Percentiles rank a stretch among this genome's conserved stretches.
These are phyloP conservation scores for Pichia rugopelliculosa DNA, from an alignment of 805 yeast species.

Conservation along the genomic window DNA sequence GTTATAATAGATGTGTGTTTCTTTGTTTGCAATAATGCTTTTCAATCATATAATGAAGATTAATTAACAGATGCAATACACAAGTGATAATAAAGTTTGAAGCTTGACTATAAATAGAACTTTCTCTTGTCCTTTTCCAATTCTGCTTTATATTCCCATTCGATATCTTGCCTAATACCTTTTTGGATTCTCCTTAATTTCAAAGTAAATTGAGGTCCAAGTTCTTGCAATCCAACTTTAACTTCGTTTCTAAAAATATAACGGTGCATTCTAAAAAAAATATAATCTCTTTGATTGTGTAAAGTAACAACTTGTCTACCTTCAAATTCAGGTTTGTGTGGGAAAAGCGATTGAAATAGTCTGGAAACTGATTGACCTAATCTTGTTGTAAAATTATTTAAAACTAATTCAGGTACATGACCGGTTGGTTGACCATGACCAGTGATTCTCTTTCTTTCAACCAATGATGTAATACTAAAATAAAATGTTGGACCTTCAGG, in stretches of 20 bases:
- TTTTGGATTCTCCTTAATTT: constrained; percentile 81
- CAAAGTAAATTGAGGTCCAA: constrained; percentile 95
- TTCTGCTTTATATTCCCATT: constrained; percentile 94
- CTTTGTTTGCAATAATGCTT: too few species aligned
- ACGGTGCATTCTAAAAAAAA: constrained; percentile 92
- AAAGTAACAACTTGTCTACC: constrained; percentile 94
- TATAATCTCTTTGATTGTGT: constrained; percentile 93
- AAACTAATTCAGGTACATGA: constrained; percentile 85
- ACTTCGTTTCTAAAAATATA: constrained; percentile 85
- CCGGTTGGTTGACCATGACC: constrained; percentile 91
- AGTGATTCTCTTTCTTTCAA: constrained; percentile 62
- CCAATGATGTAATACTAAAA: constrained; percentile 73
- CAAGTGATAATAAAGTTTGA: neutral
- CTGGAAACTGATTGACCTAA: constrained; percentile 91
- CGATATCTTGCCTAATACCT: constrained; percentile 86
- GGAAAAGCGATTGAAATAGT: constrained; percentile 85
- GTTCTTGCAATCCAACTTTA: constrained; percentile 88
- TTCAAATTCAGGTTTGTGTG: constrained; percentile 86
- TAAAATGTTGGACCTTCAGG: constrained; percentile 96
- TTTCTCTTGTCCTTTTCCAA: constrained; percentile 96
- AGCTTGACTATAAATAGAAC: constrained; percentile 55
- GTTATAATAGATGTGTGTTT: too few species aligned
- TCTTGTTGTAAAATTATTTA: constrained; percentile 88
- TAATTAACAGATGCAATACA: neutral
- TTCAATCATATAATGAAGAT: constrained; percentile 3